phyloP scores from a whole-genome alignment of 2,329 filamentous ascomycete genomes.

The Calonectria hawksworthii region DNA sequence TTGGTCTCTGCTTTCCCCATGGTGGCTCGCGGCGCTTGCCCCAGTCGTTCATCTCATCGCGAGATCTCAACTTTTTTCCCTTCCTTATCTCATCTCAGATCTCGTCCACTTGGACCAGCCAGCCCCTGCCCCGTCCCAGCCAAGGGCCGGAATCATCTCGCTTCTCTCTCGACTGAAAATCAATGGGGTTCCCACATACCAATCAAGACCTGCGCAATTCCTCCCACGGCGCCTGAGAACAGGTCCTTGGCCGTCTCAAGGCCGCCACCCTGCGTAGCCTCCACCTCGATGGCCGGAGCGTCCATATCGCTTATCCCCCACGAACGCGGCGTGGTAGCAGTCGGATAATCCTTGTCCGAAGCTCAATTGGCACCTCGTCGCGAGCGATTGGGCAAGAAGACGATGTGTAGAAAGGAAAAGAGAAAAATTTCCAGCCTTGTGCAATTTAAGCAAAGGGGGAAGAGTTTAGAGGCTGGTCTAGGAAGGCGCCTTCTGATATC shows the following conservation, averaged over 20 bases:
- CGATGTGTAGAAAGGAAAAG: background rate
- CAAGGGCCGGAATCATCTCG: background rate
- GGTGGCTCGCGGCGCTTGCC: background rate
- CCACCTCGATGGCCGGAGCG: slow-evolving; percentile 52
- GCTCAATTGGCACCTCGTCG: slow-evolving; percentile 4
- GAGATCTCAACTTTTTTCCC: background rate
- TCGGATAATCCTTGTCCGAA: background rate
- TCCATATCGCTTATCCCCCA: slow-evolving; percentile 41
- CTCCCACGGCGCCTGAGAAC: slow-evolving; percentile 89
- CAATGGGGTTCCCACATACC: slow-evolving; percentile 65
- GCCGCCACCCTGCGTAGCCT: slow-evolving; percentile 52
- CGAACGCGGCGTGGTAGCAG: background rate
- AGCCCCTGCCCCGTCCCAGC: background rate
- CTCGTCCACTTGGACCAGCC: slow-evolving; percentile 20
- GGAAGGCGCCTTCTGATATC: slow-evolving; percentile 34
- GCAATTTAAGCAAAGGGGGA: background rate
- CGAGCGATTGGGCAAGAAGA: background rate
- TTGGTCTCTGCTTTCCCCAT: background rate
- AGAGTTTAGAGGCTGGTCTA: slow-evolving; percentile 8
- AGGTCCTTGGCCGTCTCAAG: slow-evolving; percentile 87
- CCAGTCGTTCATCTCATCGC: slow-evolving; percentile 21
- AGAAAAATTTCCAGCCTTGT: background rate
- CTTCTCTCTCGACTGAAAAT: background rate
- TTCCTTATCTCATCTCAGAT: slow-evolving; percentile 25
- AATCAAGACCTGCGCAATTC: slow-evolving; percentile 92